Evolutionary conservation across 306 rosid species (phyloP), one percentile per base, ranked within the genome.

Genomic region (Hippophae tibetana): DNA sequence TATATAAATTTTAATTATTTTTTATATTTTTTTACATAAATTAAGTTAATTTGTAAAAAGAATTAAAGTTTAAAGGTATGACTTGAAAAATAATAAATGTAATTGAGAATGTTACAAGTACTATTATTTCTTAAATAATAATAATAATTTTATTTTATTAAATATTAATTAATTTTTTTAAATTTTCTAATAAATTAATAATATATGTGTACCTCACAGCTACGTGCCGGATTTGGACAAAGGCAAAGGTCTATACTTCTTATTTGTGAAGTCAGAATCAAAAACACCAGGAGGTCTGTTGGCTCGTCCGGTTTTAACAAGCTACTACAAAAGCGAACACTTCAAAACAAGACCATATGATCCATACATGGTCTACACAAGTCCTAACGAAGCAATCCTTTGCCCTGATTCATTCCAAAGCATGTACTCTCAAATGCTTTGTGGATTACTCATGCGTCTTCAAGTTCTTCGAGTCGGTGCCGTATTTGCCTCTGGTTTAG

Each of bases 391-490:
- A 23, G 79, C 95, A 10, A 61, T 92, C 52, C 84, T 92, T 25
- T 92, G 96, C 62, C 41, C 74, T 0, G 96, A 92, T 67, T 88
- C 94, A 5, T 83, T 85, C 55, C 99, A 92, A 38, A 78, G 88
- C 84, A 88, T 92, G 99, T 92, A 92, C 67, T 65, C 94, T 0
- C 99, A 92, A 63, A 92, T 92, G 99, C 55, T 92, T 1, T 92
- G 99, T 23, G 99, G 99, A 55, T 84, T 92, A 63, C 44, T 81
- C 63, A 82, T 79, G 95, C 95, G 90, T 68, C 66, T 47, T 5
- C 57, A 89, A 61, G 99, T 92, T 46, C 95, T 92, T 42, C 64
- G 96, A 0, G 85, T 92, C 3, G 96, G 99, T 0, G 99, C 96
- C 0, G 85, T 92, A 10, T 92, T 92, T 1, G 96, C 96, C 68